phyloP scores from a whole-genome alignment of 805 yeast species.

The Saturnispora dispora region DNA sequence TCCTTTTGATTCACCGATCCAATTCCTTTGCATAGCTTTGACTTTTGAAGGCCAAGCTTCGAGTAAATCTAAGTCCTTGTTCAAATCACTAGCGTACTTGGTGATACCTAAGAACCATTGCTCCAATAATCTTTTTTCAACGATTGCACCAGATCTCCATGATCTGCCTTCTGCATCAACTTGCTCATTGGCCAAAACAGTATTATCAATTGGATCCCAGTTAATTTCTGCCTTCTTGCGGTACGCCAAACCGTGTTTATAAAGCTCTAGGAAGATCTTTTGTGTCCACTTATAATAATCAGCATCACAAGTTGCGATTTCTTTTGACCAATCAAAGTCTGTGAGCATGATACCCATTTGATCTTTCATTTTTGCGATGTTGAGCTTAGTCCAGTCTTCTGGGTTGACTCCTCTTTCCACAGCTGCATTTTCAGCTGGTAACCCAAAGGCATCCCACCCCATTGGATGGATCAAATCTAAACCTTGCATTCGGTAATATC shows the following conservation, averaged over 20 bases:
- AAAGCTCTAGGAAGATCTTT: slow-evolving; percentile 63
- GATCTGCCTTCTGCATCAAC: slow-evolving; percentile 86
- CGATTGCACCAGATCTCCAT: slow-evolving; percentile 96
- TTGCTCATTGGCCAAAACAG: slow-evolving; percentile 94
- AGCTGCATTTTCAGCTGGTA: slow-evolving; percentile 98
- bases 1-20: slow-evolving; percentile 90
- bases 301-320: slow-evolving; percentile 75
- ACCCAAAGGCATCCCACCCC: slow-evolving; percentile 99
- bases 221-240: slow-evolving; percentile 81
- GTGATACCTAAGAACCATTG: slow-evolving; percentile 97
- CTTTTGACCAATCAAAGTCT: slow-evolving; percentile 91
- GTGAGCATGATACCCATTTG: slow-evolving; percentile 75
- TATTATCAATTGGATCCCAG: slow-evolving; percentile 96
- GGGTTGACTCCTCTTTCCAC: slow-evolving; percentile 77
- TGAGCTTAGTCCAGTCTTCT: slow-evolving; percentile 68
- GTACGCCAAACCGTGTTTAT: slow-evolving; percentile 75
- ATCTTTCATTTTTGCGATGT: slow-evolving; percentile 76
- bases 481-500: slow-evolving; percentile 73
- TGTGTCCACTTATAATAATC: slow-evolving; percentile 93
- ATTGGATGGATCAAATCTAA: slow-evolving; percentile 82
- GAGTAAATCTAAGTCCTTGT: slow-evolving; percentile 52
- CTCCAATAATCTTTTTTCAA: slow-evolving; percentile 68
- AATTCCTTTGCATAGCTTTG: slow-evolving; percentile 79
- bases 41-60: slow-evolving; percentile 84
- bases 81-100: slow-evolving; percentile 59